These are phyloP conservation scores for Pseudogymnoascus sp. DNA, from an alignment of 2,329 filamentous ascomycete species.

Conservation along the genomic window DNA sequence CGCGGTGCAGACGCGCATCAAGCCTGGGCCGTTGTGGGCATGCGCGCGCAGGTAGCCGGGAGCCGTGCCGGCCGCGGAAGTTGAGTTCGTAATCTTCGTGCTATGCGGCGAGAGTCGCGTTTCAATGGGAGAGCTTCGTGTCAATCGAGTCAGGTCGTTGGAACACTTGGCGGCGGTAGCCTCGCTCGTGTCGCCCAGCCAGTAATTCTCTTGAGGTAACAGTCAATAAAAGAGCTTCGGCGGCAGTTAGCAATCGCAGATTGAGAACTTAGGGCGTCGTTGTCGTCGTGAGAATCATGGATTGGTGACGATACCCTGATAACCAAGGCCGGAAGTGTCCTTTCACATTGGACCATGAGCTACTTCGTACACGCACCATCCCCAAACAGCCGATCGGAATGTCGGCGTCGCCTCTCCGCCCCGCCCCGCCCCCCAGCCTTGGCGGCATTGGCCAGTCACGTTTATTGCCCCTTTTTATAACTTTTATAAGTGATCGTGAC, in stretches of 20 bases:
- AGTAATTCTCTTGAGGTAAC: background rate
- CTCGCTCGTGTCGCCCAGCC: background rate
- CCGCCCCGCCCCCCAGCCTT: background rate
- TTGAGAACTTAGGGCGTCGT: background rate
- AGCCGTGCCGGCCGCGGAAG: slow-evolving; percentile 1
- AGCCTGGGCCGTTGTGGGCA: background rate
- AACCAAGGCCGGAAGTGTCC: slow-evolving; percentile 8
- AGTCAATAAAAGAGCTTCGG: background rate
- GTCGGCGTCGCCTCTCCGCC: background rate
- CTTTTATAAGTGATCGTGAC: background rate
- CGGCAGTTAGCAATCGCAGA: background rate
- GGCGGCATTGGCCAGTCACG: background rate
- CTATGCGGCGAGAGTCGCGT: background rate
- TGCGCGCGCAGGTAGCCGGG: slow-evolving; percentile 3
- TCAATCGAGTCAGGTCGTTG: background rate
- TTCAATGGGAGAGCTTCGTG: background rate
- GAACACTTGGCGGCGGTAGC: background rate
- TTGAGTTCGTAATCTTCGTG: background rate
- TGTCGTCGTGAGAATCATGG: slow-evolving; percentile 2
- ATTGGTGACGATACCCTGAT: slow-evolving; percentile 5
- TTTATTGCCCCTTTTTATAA: background rate
- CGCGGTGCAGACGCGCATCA: background rate
- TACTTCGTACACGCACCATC: background rate
- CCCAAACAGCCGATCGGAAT: slow-evolving; percentile 2
- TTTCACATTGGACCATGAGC: background rate